Base-by-base conservation (phyloP, 768 basidiomycete species). In the Boletellus sp. region DNA sequence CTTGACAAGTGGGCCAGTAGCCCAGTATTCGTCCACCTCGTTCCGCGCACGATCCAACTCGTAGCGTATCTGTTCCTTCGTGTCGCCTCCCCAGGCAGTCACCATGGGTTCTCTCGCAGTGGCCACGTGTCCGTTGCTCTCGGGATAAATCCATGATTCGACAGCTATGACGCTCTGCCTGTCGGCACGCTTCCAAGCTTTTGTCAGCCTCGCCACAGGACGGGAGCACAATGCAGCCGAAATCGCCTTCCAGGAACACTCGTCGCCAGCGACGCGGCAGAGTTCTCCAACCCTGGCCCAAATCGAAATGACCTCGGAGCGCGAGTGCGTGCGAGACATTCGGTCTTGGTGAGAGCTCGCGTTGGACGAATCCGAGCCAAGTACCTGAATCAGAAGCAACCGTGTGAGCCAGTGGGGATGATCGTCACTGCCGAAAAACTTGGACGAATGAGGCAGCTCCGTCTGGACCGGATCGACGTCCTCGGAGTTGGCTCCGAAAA, bases 361-460 rank as follows among this genome's bases (percentile, higher is more conserved):
- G 45, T 64, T 61, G 20, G 76, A 70, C 2, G 76, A 73, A 57
- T 87, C 85, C 1, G 77, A 74, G 22, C 79, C 81, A 12, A 91
- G 74, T 12, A 90, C 78, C 61, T 90, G 88, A 38, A 84, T 64
- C 2, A 93, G 65, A 6, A 92, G 68, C 4, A 87, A 66, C 58
- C 79, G 84, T 13, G 90, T 92, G 36, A 92, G 70, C 89, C 90
- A 93, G 62, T 93, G 86, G 2, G 88, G 87, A 37, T 73, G 74
- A 6, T 81, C 81, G 24, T 87, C 84, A 50, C 70, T 84, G 7
- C 89, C 88, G 54, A 87, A 81, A 16, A 90, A 74, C 20, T 71
- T 70, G 15, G 63, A 48, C 19, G 60, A 57, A 16, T 61, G 63
- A 6, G 55, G 34, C 11, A 40, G 45, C 20, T 45, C 56, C 12